phyloP scores from a whole-genome alignment of 768 basidiomycete species.

The Serpula lacrymans region DNA sequence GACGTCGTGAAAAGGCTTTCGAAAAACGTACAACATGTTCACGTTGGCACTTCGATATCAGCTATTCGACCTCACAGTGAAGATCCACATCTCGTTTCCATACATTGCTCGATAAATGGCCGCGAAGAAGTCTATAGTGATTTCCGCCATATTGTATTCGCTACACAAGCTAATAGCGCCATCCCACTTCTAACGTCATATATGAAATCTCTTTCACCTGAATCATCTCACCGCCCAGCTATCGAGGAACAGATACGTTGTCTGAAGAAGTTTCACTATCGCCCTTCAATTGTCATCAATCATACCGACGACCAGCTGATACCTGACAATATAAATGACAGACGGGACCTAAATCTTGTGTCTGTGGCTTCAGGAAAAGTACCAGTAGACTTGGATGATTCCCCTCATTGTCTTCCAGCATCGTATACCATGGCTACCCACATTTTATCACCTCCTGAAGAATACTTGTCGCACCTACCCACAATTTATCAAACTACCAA shows the following conservation, averaged over 20 bases:
- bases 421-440: constrained; percentile 74
- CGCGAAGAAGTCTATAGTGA: constrained; percentile 34
- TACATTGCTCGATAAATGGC: constrained; percentile 33
- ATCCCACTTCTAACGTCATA: constrained; percentile 49
- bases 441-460: constrained; percentile 39
- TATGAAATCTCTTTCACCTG: constrained; percentile 32
- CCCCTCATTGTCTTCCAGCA: constrained; percentile 36
- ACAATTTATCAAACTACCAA: constrained; percentile 72
- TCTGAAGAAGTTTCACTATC: constrained; percentile 52
- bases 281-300: constrained; percentile 59
- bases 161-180: constrained; percentile 71
- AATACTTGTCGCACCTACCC: constrained; percentile 28
- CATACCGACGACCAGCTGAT: constrained; percentile 63
- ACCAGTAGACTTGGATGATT: constrained; percentile 3
- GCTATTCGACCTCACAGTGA: constrained; percentile 38
- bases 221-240: constrained; percentile 23
- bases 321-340: constrained; percentile 46
- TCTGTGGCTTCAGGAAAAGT: constrained; percentile 5
- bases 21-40: constrained; percentile 43
- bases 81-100: constrained; percentile 31
- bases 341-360: constrained; percentile 66
- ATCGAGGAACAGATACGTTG: constrained; percentile 44
- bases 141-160: constrained; percentile 68
- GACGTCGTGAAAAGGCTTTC: constrained; percentile 56
- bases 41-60: constrained; percentile 50